phyloP scores from a whole-genome alignment of 2,329 filamentous ascomycete species.

The Sporothrix euskadiensis region DNA sequence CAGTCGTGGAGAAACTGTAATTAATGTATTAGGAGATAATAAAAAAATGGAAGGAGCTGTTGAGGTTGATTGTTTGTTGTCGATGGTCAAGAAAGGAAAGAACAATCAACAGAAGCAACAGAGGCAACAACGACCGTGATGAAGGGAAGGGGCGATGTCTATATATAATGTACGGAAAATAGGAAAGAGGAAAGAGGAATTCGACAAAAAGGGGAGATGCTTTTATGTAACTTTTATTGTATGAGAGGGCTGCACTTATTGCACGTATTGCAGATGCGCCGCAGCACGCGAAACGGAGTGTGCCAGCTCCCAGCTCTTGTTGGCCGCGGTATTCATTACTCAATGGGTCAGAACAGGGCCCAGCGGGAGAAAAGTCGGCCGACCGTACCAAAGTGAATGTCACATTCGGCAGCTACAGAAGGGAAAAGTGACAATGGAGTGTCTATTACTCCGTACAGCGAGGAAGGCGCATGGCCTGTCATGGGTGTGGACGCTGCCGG shows the following conservation, averaged over 20 bases:
- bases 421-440: not conserved
- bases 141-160: not conserved
- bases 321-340: not conserved
- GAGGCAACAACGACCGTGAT: not conserved
- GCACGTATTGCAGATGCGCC: not conserved
- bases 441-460: not conserved
- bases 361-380: not conserved
- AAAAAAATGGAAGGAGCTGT: not conserved
- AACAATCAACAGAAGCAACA: not conserved
- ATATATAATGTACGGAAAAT: not conserved
- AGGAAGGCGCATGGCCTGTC: not conserved
- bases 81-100: conserved; percentile 10
- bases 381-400: not conserved
- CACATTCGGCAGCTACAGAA: not conserved
- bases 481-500: not conserved
- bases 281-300: not conserved
- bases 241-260: conserved; percentile 15
- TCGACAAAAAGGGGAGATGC: not conserved
- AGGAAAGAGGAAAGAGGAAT: not conserved
- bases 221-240: not conserved
- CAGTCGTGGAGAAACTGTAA: not conserved
- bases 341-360: not conserved
- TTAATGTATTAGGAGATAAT: not conserved
- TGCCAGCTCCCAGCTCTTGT: not conserved
- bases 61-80: not conserved